phyloP scores from a whole-genome alignment of 129 eudicot genomes.

The Helianthus tuberosus region DNA sequence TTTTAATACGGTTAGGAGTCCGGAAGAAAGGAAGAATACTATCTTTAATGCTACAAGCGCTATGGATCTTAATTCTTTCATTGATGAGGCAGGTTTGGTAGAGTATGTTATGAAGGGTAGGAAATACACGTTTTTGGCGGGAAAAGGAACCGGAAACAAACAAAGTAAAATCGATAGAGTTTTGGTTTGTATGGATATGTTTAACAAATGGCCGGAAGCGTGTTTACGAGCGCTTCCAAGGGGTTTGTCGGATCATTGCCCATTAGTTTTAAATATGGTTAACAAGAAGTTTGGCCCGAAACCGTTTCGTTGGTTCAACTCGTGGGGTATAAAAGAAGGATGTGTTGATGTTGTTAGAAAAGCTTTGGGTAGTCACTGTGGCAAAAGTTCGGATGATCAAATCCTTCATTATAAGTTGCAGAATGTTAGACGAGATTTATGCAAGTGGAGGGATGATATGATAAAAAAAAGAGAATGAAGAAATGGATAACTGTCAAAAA shows the following conservation, averaged over 20 bases:
- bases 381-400: neutral
- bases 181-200: neutral
- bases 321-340: neutral
- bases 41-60: neutral
- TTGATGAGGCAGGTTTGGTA: neutral
- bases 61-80: neutral
- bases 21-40: neutral
- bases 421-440: neutral
- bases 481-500: neutral
- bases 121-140: too few relatives aligned
- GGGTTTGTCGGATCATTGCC: constrained; percentile 1
- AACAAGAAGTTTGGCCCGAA: too few relatives aligned
- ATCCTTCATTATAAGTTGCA: neutral
- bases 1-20: too few relatives aligned
- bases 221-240: neutral
- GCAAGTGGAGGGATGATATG: neutral
- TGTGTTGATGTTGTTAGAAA: neutral
- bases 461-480: neutral
- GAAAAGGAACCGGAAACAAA: too few relatives aligned
- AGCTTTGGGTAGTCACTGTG: neutral
- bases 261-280: neutral
- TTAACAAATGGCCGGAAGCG: neutral
- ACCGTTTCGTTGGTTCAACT: neutral
- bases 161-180: too few relatives aligned
- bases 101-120: too few relatives aligned